Evolutionary conservation across 1,139 yeast species (phyloP).

Genomic region (Debaryomycetaceae sp.): DNA sequence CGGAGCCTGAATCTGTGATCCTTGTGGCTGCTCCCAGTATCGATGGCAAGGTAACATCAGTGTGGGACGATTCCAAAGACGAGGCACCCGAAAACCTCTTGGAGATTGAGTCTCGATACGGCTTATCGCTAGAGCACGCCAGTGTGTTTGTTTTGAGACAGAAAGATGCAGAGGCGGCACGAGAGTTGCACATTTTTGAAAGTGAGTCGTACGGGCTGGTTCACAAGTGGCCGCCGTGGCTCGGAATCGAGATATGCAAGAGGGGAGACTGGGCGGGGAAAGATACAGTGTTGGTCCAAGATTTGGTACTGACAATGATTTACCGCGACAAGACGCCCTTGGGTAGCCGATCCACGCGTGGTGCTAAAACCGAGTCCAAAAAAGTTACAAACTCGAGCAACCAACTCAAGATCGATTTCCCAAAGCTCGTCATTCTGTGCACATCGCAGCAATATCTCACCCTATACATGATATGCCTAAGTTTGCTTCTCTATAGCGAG

Average conservation of each 20-base stretch:
- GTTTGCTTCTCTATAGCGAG: constrained; percentile 30
- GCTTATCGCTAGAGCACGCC: constrained; percentile 27
- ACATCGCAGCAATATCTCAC: constrained; percentile 35
- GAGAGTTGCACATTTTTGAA: constrained; percentile 14
- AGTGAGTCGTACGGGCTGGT: constrained; percentile 25
- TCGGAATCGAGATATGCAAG: constrained; percentile 33
- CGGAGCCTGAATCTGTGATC: constrained; percentile 54
- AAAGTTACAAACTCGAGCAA: constrained; percentile 6
- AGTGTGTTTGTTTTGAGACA: constrained; percentile 31
- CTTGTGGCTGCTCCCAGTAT: constrained; percentile 26
- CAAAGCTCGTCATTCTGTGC: constrained; percentile 27
- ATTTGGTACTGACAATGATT: constrained; percentile 27
- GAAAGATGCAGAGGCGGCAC: constrained; percentile 8
- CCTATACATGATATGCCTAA: constrained; percentile 23
- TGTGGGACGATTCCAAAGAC: constrained; percentile 17
- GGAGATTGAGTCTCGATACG: constrained; percentile 27
- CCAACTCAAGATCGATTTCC: constrained; percentile 27
- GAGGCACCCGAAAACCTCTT: constrained; percentile 12
- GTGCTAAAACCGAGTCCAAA: constrained; percentile 1
- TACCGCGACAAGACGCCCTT: constrained; percentile 23
- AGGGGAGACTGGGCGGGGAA: constrained; percentile 26
- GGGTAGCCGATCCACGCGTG: constrained; percentile 6
- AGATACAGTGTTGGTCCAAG: constrained; percentile 26
- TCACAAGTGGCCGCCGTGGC: constrained; percentile 37
- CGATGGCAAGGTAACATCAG: constrained; percentile 29